These are phyloP conservation scores for Nicotiana obtusifolia DNA, from an alignment of 257 asterid species.

Conservation along the genomic window DNA sequence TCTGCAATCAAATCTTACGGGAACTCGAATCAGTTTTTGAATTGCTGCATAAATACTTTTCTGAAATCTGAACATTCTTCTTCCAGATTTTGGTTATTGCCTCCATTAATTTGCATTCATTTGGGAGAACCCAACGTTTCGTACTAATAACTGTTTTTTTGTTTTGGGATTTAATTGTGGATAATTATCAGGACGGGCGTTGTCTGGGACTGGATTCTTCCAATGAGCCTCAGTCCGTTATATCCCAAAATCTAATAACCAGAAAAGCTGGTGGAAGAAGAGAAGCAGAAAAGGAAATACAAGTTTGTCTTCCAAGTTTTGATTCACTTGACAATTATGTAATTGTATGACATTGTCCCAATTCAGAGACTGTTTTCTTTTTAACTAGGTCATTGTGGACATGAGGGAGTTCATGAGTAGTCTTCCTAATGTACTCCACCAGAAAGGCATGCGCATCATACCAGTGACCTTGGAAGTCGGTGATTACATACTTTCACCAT, in stretches of 20 bases:
- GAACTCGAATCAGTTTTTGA: not conserved
- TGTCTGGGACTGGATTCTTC: conserved; percentile 46
- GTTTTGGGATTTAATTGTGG: conserved; percentile 15
- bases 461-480: conserved; percentile 98
- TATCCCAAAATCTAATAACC: conserved; percentile 62
- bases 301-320: conserved; percentile 39
- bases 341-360: not conserved
- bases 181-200: conserved; percentile 58
- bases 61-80: not conserved
- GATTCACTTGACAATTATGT: not conserved
- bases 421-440: conserved; percentile 95
- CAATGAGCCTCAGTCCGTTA: conserved; percentile 51
- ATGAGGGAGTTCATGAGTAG: conserved; percentile 99
- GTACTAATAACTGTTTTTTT: not conserved
- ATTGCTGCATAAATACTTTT: not conserved
- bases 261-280: conserved; percentile 96
- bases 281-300: conserved; percentile 71
- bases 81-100: conserved; percentile 2
- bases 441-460: conserved; percentile 79
- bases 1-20: not conserved
- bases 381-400: conserved; percentile 81
- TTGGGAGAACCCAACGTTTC: not conserved
- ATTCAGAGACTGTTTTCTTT: not conserved
- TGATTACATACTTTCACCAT: conserved; percentile 92
- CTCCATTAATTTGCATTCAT: not conserved